Evolutionary conservation across 768 basidiomycete genomes (phyloP), one percentile per base, ranked within the genome.

Genomic region (Pleurotus salmoneostramineus): DNA sequence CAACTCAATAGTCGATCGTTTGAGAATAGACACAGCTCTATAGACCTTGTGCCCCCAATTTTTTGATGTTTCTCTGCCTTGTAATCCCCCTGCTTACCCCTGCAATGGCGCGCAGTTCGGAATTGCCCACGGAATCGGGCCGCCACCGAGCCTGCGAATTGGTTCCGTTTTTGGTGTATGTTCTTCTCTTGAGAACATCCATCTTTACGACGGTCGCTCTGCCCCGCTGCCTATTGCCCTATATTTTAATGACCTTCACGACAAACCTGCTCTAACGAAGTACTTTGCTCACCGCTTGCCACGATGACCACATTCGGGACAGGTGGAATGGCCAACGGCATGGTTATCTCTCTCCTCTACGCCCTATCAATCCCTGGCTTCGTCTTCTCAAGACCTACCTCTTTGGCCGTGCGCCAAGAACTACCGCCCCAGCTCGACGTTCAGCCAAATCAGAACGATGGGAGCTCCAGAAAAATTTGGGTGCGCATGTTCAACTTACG

Each of bases 221-320:
- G 21, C 52, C 14, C 27, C 52, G 14, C 52, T 6, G 15, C 43
- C 11, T 31, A 17, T n/a, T 36, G 43, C 27, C 12, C 12, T 40
- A 54, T 42, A 6, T 7, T 7, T 55, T 51, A 36, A 55, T 55
- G 52, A 55, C 52, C 52, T 31, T 55, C 4, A 55, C 52, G 36
- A 55, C 35, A 11, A 15, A 6, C 17, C 12, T n/a, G 6, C 44
- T 45, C 6, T n/a, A 44, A 14, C 31, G 21, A 8, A 27, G 27
- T 12, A 55, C n/a, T 15, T 12, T 31, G 11, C 40, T 6, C 35
- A 21, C 21, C 12, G 15, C 48, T 43, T 21, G 32, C 40, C 43
- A 43, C 27, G 15, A 43, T 27, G 14, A 15, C 21, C 10, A 17
- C 27, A 3, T 6, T 6, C 43, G 21, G 52, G 52, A 43, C 52